Base-by-base conservation (phyloP, 257 asterid species). In the Nicotiana tabacum region DNA sequence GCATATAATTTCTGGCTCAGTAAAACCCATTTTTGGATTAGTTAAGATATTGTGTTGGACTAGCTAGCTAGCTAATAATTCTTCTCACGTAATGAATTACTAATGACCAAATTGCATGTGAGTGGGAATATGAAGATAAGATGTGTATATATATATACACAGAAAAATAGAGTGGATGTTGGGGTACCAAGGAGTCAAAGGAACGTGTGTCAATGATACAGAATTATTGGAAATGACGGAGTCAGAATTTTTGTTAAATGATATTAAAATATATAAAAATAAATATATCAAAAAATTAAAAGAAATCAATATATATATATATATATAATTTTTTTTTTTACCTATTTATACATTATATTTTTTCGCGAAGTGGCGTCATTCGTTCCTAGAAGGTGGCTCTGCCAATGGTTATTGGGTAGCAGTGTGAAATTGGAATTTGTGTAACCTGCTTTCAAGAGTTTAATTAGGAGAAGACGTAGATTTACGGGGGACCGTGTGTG, bases 1-100 rank as follows among this genome's bases (percentile, higher is more conserved):
- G 89, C 97, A 93, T 57, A 87, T 55, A 4, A 79, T 24, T 82
- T 46, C 91, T 8, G 87, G 79, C 80, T 89, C 94, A 3, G 66
- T 27, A 89, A 89, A 89, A 27, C 79, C 90, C 94, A 88, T 86
- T 29, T 69, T 18, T 24, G 70, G 72, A 10, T 27, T 86, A 33
- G 33, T 32, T 15, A 21, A 46, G 13, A 72, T 6, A 18, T n/a
- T 18, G 37, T 43, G 1, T 70, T 43, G 58, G 58, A 43, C 11
- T n/a, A 58, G 16, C 30, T 68, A 58, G 16, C 30, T 68, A 68
- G 30, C 29, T 32, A 32, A 18, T 66, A 66, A 39, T 39, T 9
- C 48, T 39, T 39, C 48, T 46, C 17, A 51, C 15, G 16, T 51
- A 10, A 15, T 11, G 17, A 53, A 53, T 53, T 11, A 53, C 35